A percentile compares a stretch with the other conserved stretches of the same genome.
phyloP scores from a whole-genome alignment of 148 eudicot genomes.

The Simmondsia chinensis region DNA sequence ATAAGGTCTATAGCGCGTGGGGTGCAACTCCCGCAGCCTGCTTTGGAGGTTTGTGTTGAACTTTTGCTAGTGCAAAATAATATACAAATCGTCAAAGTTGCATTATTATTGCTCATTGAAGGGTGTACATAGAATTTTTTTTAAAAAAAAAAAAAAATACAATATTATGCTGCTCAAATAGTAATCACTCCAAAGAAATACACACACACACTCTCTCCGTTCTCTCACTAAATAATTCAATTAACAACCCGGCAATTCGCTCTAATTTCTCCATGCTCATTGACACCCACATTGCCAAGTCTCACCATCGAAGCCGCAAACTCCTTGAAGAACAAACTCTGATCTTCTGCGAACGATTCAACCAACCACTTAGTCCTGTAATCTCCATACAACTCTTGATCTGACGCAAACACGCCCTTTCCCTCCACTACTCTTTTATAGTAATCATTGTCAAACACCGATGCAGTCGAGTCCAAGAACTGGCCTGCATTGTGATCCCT shows the following conservation, averaged over 20 bases:
- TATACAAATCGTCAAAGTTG: conserved; percentile 3
- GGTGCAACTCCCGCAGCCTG: too few species aligned
- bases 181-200: too few species aligned
- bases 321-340: conserved; percentile 42
- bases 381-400: conserved; percentile 37
- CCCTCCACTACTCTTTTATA: conserved; percentile 28
- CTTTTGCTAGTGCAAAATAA: too few species aligned
- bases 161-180: too few species aligned
- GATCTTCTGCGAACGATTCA: conserved; percentile 42
- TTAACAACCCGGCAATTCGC: conserved; percentile 34
- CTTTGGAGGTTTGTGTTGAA: too few species aligned
- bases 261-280: conserved; percentile 38
- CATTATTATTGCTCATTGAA: not conserved
- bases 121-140: too few species aligned
- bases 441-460: conserved; percentile 45
- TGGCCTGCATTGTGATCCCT: conserved; percentile 35
- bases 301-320: conserved; percentile 52
- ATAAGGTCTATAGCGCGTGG: too few species aligned
- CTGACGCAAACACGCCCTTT: conserved; percentile 44
- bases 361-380: conserved; percentile 36
- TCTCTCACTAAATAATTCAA: conserved; percentile 15
- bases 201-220: too few species aligned
- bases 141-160: too few species aligned
- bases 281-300: conserved; percentile 45
- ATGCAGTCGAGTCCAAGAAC: conserved; percentile 49